phyloP scores from a whole-genome alignment of 352 stramenopile species.

The Phytopythium delawarense region DNA sequence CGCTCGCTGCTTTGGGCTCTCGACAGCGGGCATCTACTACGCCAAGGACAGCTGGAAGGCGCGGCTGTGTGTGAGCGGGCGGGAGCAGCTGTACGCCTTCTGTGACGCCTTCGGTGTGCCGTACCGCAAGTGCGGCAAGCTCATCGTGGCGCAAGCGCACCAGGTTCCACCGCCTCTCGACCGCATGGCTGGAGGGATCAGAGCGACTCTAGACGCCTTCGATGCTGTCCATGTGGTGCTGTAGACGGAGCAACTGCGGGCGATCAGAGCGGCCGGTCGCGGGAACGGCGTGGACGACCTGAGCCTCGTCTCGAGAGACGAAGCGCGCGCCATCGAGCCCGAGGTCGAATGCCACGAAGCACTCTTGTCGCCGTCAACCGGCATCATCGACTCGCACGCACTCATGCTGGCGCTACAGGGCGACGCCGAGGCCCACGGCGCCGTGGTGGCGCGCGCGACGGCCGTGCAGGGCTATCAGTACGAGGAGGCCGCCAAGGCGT shows the following conservation, averaged over 20 bases:
- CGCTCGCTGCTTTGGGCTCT: neutral
- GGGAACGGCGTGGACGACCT: conserved; percentile 65
- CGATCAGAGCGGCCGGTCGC: conserved; percentile 29
- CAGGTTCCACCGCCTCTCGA: conserved; percentile 32
- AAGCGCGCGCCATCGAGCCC: conserved; percentile 45
- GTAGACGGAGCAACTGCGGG: conserved; percentile 34
- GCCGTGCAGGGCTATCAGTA: conserved; percentile 44
- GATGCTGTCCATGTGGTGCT: neutral
- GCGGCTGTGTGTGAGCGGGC: conserved; percentile 87
- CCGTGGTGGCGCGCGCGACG: conserved; percentile 72
- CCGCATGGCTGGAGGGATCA: neutral
- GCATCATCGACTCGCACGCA: conserved; percentile 93
- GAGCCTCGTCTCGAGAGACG: conserved; percentile 32
- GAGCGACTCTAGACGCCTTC: conserved; percentile 36
- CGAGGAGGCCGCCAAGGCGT: conserved; percentile 21
- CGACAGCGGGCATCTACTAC: conserved; percentile 92
- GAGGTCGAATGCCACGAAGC: conserved; percentile 63
- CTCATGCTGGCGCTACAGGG: conserved; percentile 89
- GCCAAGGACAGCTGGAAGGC: conserved; percentile 84
- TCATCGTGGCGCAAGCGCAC: conserved; percentile 89
- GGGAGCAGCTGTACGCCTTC: conserved; percentile 90
- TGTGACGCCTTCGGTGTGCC: conserved; percentile 80
- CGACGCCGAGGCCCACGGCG: conserved; percentile 88
- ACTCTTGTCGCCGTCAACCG: conserved; percentile 93
- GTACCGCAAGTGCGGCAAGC: conserved; percentile 89